phyloP scores from a whole-genome alignment of 306 rosid genomes.

The Lathyrus sativus region DNA sequence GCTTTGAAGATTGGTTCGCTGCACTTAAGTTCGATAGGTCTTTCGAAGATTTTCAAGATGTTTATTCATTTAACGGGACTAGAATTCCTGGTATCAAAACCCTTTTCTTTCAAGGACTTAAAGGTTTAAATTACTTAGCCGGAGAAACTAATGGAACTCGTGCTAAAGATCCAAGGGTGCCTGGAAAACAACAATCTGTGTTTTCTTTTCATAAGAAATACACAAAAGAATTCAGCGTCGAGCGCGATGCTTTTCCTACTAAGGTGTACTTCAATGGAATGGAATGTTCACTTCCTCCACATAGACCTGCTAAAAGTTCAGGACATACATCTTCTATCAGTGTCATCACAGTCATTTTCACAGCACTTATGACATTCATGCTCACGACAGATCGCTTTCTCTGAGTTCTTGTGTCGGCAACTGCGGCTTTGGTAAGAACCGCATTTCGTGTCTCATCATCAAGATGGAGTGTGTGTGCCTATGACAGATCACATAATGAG shows the following conservation, averaged over 20 bases:
- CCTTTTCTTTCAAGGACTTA: constrained; percentile 64
- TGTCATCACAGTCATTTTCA: constrained; percentile 36
- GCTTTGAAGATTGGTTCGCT: constrained; percentile 75
- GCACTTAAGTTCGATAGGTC: constrained; percentile 56
- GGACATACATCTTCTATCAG: constrained; percentile 34
- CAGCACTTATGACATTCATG: constrained; percentile 45
- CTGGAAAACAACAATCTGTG: constrained; percentile 88
- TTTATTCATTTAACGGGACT: constrained; percentile 81
- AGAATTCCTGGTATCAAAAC: constrained; percentile 50
- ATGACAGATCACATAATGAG: constrained; percentile 34
- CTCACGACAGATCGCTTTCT: constrained; percentile 44
- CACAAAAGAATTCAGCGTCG: constrained; percentile 42
- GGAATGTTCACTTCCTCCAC: constrained; percentile 70
- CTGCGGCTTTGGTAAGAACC: background rate
- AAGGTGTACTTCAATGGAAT: constrained; percentile 80
- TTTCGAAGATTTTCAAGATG: constrained; percentile 51
- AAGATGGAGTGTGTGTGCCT: constrained; percentile 4
- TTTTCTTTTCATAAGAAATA: constrained; percentile 63
- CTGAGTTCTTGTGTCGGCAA: background rate
- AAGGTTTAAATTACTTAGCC: constrained; percentile 60
- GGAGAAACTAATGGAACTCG: constrained; percentile 58
- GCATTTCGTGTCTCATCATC: constrained; percentile 6
- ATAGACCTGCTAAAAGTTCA: constrained; percentile 43
- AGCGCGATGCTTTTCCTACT: constrained; percentile 67
- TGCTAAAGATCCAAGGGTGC: constrained; percentile 51